Percentiles rank a stretch among this genome's conserved stretches.
phyloP scores from a whole-genome alignment of 257 asterid genomes.

The Leptodermis oblonga region DNA sequence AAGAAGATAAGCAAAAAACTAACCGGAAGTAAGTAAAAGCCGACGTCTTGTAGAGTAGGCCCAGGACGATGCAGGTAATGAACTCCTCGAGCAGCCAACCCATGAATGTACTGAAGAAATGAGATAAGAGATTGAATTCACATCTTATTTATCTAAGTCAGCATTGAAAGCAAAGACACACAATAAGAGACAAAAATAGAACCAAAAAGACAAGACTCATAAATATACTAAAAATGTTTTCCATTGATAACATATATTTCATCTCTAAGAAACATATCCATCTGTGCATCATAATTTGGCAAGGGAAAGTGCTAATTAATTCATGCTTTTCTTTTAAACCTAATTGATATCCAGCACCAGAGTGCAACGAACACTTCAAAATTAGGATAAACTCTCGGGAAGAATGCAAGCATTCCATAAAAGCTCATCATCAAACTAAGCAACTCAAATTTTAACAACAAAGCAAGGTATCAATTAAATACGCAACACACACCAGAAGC shows the following conservation, averaged over 20 bases:
- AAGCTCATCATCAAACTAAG: not conserved
- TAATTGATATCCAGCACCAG: not conserved
- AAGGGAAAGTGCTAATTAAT: not conserved
- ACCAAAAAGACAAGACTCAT: constrained; percentile 9
- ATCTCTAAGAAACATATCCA: not conserved
- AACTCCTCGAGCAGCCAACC: constrained; percentile 91
- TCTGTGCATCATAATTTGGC: not conserved
- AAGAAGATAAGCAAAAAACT: constrained; percentile 5
- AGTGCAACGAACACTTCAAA: not conserved
- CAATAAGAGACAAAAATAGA: not conserved
- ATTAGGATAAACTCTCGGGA: not conserved
- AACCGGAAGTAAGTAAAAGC: constrained; percentile 89
- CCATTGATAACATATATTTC: not conserved
- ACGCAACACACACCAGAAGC: not conserved
- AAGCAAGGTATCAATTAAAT: not conserved
- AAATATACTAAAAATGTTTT: constrained; percentile 6
- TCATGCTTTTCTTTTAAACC: not conserved
- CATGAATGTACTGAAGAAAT: constrained; percentile 74
- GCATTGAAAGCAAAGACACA: not conserved
- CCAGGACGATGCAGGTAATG: constrained; percentile 93
- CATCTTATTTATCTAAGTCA: constrained; percentile 17
- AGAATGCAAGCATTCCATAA: not conserved
- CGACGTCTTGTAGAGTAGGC: constrained; percentile 80
- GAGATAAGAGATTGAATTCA: constrained; percentile 1
- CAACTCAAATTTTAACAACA: not conserved